Evolutionary conservation across 2,329 filamentous ascomycete genomes (phyloP).

Genomic region (Ascocoryne sarcoides): DNA sequence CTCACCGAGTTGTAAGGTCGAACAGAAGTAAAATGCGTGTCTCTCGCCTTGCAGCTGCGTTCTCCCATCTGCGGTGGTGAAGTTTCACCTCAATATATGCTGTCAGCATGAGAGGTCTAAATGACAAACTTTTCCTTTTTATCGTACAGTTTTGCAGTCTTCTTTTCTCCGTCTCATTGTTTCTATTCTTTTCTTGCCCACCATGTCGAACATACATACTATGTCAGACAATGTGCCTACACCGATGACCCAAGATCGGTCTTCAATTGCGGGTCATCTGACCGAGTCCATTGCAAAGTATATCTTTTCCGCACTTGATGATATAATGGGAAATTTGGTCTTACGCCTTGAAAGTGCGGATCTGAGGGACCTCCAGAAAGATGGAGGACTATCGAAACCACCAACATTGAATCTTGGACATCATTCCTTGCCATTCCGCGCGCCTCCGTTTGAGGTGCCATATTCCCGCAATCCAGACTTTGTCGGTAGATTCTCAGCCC

Average conservation of each 20-base stretch:
- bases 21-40: neutral
- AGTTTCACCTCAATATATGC: neutral
- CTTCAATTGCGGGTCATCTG: neutral
- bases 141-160: too few relatives aligned
- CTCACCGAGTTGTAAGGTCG: neutral
- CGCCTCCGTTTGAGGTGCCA: conserved; percentile 14
- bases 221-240: too few relatives aligned
- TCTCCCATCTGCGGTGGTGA: neutral
- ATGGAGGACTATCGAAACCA: neutral
- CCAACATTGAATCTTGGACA: neutral
- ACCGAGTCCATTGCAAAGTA: neutral
- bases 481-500: conserved; percentile 13
- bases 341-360: neutral
- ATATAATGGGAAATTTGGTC: neutral
- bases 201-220: too few relatives aligned
- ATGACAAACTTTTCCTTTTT: too few relatives aligned
- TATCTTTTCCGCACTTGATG: neutral
- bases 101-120: too few relatives aligned
- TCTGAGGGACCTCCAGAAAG: neutral
- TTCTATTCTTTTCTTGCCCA: too few relatives aligned
- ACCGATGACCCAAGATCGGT: too few relatives aligned
- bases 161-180: too few relatives aligned
- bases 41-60: neutral
- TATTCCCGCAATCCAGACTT: conserved; percentile 18
- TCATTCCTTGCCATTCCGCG: neutral